These are phyloP conservation scores for Pestalotiopsis sp. DNA, from an alignment of 2,329 filamentous ascomycete species.

Conservation along the genomic window DNA sequence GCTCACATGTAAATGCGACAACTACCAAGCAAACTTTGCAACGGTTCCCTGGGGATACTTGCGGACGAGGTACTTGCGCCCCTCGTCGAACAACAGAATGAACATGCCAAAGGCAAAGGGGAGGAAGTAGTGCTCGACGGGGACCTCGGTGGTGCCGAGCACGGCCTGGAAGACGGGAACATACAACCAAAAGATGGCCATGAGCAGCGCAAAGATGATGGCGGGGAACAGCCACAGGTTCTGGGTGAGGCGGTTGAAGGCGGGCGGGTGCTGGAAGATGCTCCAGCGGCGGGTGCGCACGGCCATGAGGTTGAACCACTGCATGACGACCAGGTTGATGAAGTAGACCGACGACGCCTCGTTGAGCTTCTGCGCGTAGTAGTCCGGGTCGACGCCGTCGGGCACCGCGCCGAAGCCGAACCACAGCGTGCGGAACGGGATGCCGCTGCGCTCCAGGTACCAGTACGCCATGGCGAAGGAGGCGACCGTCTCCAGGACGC, in stretches of 20 bases:
- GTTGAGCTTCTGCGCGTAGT: constrained; percentile 59
- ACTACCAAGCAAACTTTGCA: constrained; percentile 66
- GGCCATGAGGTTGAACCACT: constrained; percentile 76
- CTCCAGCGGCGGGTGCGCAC: constrained; percentile 67
- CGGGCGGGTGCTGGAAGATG: constrained; percentile 73
- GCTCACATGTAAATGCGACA: not conserved
- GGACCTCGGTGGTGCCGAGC: constrained; percentile 64
- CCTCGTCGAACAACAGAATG: constrained; percentile 68
- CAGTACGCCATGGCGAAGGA: constrained; percentile 70
- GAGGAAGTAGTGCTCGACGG: constrained; percentile 76
- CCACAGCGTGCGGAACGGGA: constrained; percentile 68
- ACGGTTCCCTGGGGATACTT: constrained; percentile 59
- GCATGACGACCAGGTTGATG: constrained; percentile 80
- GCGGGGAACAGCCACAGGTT: constrained; percentile 73
- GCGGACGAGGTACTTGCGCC: constrained; percentile 64
- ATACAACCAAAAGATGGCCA: constrained; percentile 74
- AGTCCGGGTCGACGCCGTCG: constrained; percentile 53
- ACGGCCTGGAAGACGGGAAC: constrained; percentile 65
- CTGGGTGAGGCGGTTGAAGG: constrained; percentile 65
- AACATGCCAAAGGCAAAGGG: constrained; percentile 71
- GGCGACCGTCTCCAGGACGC: constrained; percentile 61
- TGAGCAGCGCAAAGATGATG: constrained; percentile 68
- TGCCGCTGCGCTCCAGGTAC: constrained; percentile 65
- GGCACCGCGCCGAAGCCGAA: constrained; percentile 65
- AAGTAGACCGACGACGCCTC: constrained; percentile 77